Percentiles rank a stretch among this genome's conserved stretches.
phyloP scores from a whole-genome alignment of 208 protist species.

The Borovskyia barvae region DNA sequence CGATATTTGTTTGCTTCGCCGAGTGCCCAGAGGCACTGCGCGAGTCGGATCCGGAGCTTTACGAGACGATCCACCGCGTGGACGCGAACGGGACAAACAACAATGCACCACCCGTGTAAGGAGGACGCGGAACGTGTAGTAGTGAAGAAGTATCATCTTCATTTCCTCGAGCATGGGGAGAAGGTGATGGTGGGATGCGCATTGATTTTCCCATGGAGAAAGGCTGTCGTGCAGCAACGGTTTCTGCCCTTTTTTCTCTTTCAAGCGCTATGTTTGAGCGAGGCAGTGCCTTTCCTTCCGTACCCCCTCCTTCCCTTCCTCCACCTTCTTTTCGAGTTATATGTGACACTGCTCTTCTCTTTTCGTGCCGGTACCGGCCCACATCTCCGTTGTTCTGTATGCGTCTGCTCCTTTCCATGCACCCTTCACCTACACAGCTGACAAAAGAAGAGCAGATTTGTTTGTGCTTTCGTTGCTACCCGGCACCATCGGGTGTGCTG shows the following conservation, averaged over 20 bases:
- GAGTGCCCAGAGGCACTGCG: conserved; percentile 78
- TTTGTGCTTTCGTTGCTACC: too few species aligned
- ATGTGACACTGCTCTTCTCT: too few species aligned
- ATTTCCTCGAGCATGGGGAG: not conserved
- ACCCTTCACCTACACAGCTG: too few species aligned
- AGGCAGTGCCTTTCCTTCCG: conserved; percentile 1
- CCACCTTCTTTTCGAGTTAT: not conserved
- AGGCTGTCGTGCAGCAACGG: too few species aligned
- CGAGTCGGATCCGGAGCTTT: conserved; percentile 63
- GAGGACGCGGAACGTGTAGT: not conserved
- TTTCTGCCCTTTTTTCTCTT: not conserved
- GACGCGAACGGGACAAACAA: conserved; percentile 66
- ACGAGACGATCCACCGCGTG: conserved; percentile 47
- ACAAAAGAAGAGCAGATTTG: not conserved
- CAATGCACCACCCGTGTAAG: conserved; percentile 29
- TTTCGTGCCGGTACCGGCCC: too few species aligned
- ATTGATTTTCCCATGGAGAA: too few species aligned
- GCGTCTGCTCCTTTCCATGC: too few species aligned
- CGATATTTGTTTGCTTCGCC: conserved; percentile 90
- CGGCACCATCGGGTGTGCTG: too few species aligned
- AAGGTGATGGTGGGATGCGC: not conserved
- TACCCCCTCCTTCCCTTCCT: not conserved
- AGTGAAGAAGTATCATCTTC: conserved; percentile 1
- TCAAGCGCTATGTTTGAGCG: too few species aligned
- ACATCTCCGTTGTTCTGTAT: too few species aligned